Percentiles rank a stretch among this genome's conserved stretches.
Evolutionary conservation across 257 asterid species (phyloP).

Genomic region (Nicotiana tomentosiformis): DNA sequence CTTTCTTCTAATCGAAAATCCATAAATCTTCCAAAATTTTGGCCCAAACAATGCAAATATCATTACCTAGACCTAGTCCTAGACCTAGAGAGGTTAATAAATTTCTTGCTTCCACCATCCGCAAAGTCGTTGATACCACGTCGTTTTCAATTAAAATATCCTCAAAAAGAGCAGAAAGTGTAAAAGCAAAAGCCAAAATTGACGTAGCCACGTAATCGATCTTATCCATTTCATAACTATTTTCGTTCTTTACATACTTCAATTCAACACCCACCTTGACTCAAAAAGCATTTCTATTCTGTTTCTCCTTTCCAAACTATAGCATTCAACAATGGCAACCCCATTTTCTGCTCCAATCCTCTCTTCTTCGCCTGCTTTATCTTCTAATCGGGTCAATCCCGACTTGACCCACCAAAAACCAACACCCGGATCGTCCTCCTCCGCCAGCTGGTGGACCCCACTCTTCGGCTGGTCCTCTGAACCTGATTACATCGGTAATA

Average conservation of each 20-base stretch:
- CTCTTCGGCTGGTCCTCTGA: constrained; percentile 55
- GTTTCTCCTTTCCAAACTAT: not conserved
- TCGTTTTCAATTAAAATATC: constrained; percentile 7
- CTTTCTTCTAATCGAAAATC: not conserved
- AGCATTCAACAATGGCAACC: constrained; percentile 17
- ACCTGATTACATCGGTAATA: constrained; percentile 42
- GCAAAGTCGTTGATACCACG: not conserved
- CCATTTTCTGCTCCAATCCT: constrained; percentile 16
- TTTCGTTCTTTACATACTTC: not conserved
- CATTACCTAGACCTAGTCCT: not conserved
- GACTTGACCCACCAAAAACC: constrained; percentile 6
- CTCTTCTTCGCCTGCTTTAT: constrained; percentile 15
- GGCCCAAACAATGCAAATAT: not conserved
- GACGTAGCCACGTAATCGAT: constrained; percentile 13
- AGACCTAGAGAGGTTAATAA: not conserved
- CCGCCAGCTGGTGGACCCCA: constrained; percentile 62
- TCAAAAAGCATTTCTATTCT: not conserved
- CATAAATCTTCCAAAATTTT: not conserved
- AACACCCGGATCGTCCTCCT: constrained; percentile 1
- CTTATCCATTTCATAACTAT: constrained; percentile 18
- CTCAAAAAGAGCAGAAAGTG: not conserved
- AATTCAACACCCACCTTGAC: too few species aligned
- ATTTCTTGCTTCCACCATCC: not conserved
- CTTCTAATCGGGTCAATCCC: constrained; percentile 1
- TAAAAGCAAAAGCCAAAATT: constrained; percentile 4